phyloP scores from a whole-genome alignment of 441 rosid species.

The Bruguiera hainesii region DNA sequence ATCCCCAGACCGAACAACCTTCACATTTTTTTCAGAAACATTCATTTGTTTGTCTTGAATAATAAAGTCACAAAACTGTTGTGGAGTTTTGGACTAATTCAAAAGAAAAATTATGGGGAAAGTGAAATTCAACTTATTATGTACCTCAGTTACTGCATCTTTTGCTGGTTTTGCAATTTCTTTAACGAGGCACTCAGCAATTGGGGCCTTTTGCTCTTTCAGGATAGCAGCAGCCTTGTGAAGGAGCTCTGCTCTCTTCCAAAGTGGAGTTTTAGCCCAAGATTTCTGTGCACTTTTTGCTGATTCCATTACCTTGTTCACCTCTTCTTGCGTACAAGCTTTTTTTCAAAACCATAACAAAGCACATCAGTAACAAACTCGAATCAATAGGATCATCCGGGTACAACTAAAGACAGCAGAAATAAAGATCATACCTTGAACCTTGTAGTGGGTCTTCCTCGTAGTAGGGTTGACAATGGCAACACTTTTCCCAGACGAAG shows the following conservation, averaged over 20 bases:
- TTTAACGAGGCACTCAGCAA: constrained; percentile 76
- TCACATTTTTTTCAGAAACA: background rate
- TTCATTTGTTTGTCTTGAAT: too few relatives aligned
- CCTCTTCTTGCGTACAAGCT: constrained; percentile 96
- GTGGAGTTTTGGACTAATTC: too few relatives aligned
- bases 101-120: too few relatives aligned
- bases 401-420: background rate
- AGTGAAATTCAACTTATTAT: background rate
- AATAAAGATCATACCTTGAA: constrained; percentile 53
- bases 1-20: constrained; percentile 92
- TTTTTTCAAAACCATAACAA: background rate
- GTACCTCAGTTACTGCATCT: constrained; percentile 73
- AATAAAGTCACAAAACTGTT: too few relatives aligned
- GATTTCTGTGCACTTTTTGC: constrained; percentile 68
- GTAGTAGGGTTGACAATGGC: constrained; percentile 70
- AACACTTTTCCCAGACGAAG: constrained; percentile 66
- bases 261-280: constrained; percentile 86
- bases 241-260: constrained; percentile 88
- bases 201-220: constrained; percentile 62
- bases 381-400: background rate
- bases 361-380: background rate
- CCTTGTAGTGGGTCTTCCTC: constrained; percentile 70
- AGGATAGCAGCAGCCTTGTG: constrained; percentile 80
- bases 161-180: constrained; percentile 95
- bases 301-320: constrained; percentile 66